Evolutionary conservation across 2,329 filamentous ascomycete species (phyloP).

Genomic region (Penicillium nordicum): DNA sequence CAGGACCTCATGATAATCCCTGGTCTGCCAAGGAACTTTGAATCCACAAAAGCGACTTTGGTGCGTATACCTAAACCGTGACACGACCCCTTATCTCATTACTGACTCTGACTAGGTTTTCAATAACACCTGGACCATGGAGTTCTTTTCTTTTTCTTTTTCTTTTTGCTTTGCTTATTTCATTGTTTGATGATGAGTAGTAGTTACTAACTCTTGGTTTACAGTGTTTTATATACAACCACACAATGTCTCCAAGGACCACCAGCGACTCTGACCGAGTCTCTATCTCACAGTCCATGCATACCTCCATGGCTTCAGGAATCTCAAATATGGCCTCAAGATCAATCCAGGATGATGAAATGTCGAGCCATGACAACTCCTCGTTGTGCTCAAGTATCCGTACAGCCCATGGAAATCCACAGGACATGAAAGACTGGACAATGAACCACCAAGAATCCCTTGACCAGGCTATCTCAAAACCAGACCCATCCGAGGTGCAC

Average conservation of each 20-base stretch:
- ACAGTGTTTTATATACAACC: conserved; percentile 28
- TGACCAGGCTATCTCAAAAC: conserved; percentile 38
- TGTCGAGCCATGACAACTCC: conserved; percentile 42
- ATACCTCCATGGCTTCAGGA: conserved; percentile 36
- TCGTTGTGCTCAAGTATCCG: conserved; percentile 41
- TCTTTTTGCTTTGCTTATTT: conserved; percentile 12
- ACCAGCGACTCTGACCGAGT: conserved; percentile 39
- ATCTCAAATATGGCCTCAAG: conserved; percentile 39
- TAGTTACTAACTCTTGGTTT: conserved; percentile 34
- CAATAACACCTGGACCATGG: conserved; percentile 18
- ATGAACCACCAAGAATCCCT: conserved; percentile 39
- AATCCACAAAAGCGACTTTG: conserved; percentile 1
- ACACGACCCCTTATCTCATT: background rate
- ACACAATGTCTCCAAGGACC: conserved; percentile 39
- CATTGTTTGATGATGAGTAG: conserved; percentile 14
- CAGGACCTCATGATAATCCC: conserved; percentile 5
- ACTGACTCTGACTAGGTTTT: conserved; percentile 14
- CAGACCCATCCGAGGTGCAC: conserved; percentile 41
- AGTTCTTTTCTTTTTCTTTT: conserved; percentile 7
- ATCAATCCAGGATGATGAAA: conserved; percentile 43
- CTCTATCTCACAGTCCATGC: conserved; percentile 38
- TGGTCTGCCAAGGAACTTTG: conserved; percentile 5
- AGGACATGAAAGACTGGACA: conserved; percentile 40
- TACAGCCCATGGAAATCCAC: conserved; percentile 33
- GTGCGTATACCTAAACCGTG: conserved; percentile 11